Evolutionary conservation across 495 filamentous ascomycete species (phyloP), one percentile per base, ranked within the genome.

Genomic region (Aspergillus kassunensis): DNA sequence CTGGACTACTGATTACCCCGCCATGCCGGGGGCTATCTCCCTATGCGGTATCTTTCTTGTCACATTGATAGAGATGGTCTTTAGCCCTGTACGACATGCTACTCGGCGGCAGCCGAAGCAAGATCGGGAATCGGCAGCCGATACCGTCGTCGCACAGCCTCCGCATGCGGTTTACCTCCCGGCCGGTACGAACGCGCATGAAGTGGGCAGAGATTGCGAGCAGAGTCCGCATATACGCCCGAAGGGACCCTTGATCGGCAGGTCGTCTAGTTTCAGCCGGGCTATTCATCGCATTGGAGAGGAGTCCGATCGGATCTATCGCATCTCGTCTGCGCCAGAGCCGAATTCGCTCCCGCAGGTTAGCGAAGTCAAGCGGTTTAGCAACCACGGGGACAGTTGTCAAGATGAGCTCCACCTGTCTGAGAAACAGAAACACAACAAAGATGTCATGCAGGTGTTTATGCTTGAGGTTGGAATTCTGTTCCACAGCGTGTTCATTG

Each of bases 401-500:
- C 13, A 40, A 8, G 51, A 40, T 19, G 34, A 39, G 11, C 15
- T 39, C 6, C 31, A 41, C 6, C 16, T 53, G 25, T 46, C 41
- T 1, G 42, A 53, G 13, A 60, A 65, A 10, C 64, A 67, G 48
- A 67, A 67, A 25, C 56, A 63, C 35, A 60, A 57, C 18, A 69
- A 69, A 25, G 66, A 60, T 24, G 61, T 62, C 66, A 54, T 90
- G 53, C 87, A 91, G 59, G 86, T 84, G 41, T 69, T 87, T 24
- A 73, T 91, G 11, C 76, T 90, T 6, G 87, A 91, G 62, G 82
- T 86, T 34, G 87, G 87, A n/a, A 90, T 90, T 53, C 70, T 91
- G 3, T 90, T 90, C 58, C 87, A 91, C 67, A 84, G 80, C 58
- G 76, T 91, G 23, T 90, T 91, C 54, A 91, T 91, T 53, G 87